Evolutionary conservation across 1,284 basidiomycete species (phyloP).

Genomic region (Ustilago sp.): DNA sequence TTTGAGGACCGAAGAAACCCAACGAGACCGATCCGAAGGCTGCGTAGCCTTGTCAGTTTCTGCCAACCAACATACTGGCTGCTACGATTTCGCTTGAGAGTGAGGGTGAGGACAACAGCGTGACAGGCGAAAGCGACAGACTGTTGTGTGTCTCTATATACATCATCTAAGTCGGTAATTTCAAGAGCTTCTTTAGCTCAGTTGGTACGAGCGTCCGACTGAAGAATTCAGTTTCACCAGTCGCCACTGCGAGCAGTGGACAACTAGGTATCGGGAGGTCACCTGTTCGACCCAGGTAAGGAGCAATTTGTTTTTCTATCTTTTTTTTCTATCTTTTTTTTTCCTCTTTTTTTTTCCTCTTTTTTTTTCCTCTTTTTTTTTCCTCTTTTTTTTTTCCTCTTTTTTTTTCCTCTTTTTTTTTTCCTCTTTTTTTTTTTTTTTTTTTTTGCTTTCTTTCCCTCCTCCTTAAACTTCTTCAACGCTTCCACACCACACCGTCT

Average conservation of each 20-base stretch:
- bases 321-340: not conserved
- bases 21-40: too few species aligned
- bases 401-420: not conserved
- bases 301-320: constrained; percentile 33
- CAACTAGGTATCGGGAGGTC: constrained; percentile 39
- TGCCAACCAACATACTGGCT: too few species aligned
- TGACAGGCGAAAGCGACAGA: too few species aligned
- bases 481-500: not conserved
- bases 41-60: too few species aligned
- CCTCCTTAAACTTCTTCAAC: too few species aligned
- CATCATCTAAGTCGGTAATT: accelerated
- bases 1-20: not conserved
- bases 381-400: not conserved
- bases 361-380: not conserved
- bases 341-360: not conserved
- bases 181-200: constrained; percentile 54
- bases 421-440: not conserved
- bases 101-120: too few species aligned
- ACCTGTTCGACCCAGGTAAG: constrained; percentile 58
- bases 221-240: constrained; percentile 50
- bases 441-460: not conserved
- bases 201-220: constrained; percentile 62
- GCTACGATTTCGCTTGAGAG: too few species aligned
- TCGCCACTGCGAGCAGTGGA: constrained; percentile 32
- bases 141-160: not conserved